Percentiles rank a stretch among this genome's conserved stretches.
Conservation (phyloP, 768 basidiomycete species). For the Leucosporidium scottii region DNA sequence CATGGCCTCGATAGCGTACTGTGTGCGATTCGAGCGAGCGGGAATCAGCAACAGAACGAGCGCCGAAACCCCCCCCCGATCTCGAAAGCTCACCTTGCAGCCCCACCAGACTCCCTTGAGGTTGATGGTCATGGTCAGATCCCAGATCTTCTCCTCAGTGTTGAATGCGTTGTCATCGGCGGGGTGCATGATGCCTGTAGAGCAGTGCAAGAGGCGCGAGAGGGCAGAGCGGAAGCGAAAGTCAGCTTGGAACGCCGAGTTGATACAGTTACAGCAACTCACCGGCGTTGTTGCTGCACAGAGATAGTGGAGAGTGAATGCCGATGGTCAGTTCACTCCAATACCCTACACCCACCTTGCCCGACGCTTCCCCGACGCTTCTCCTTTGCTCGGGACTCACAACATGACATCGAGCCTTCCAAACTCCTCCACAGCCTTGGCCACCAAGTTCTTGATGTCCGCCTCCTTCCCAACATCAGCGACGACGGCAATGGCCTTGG, state of each 20-base stretch:
- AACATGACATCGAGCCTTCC: slow-evolving; percentile 89
- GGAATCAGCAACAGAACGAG: not conserved
- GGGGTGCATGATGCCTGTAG: slow-evolving; percentile 83
- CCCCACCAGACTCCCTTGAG: slow-evolving; percentile 99
- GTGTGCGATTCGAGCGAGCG: no score
- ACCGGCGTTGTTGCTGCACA: slow-evolving; percentile 44
- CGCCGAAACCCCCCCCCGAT: not conserved
- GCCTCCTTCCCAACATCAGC: slow-evolving; percentile 84
- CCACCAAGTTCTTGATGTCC: slow-evolving; percentile 75
- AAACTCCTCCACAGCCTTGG: slow-evolving; percentile 69
- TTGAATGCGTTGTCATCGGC: slow-evolving; percentile 89
- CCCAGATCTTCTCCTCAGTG: slow-evolving; percentile 94
- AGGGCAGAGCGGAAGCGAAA: not conserved
- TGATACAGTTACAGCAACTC: no score
- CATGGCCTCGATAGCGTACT: slow-evolving; percentile 96
- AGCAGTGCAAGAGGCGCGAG: not conserved
- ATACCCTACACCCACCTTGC: not conserved
- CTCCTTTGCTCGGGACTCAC: slow-evolving; percentile 48
- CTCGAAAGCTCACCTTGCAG: slow-evolving; percentile 49
- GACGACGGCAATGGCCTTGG: slow-evolving; percentile 54
- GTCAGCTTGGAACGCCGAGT: no score
- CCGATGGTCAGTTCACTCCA: no score
- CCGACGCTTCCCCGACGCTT: not conserved
- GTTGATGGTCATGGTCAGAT: slow-evolving; percentile 52
- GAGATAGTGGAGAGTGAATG: not conserved